A percentile compares a stretch with the other conserved stretches of the same genome.
Evolutionary conservation across 331 rosid genomes (phyloP).

Genomic region (Phaseolus coccineus): DNA sequence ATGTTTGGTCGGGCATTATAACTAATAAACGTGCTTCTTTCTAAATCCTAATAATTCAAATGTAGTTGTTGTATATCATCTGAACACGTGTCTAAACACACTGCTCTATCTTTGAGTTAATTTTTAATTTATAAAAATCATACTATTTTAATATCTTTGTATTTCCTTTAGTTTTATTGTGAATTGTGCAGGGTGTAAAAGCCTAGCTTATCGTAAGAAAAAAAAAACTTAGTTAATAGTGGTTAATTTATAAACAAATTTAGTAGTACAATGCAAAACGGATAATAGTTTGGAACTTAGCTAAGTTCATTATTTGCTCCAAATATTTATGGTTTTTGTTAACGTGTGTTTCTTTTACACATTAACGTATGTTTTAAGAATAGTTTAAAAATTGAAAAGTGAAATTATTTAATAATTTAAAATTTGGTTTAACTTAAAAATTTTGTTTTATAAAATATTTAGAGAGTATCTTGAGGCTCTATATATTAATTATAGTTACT

Average conservation of each 20-base stretch:
- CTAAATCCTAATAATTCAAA: not conserved
- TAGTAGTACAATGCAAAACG: too few species aligned
- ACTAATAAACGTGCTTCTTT: not conserved
- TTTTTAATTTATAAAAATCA: not conserved
- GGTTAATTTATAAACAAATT: too few species aligned
- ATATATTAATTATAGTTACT: not conserved
- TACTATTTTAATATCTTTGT: not conserved
- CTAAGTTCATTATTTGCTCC: too few species aligned
- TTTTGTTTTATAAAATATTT: not conserved
- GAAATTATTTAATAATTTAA: too few species aligned
- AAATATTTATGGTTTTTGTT: too few species aligned
- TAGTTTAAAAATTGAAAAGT: too few species aligned
- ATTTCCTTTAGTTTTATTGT: not conserved
- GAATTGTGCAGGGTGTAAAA: not conserved
- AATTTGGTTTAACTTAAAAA: too few species aligned
- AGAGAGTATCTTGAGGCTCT: not conserved
- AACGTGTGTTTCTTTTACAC: too few species aligned
- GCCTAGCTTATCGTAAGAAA: too few species aligned
- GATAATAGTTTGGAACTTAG: too few species aligned
- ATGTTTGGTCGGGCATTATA: not conserved
- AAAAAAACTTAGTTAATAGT: too few species aligned
- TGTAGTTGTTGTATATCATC: not conserved
- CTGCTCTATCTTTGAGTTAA: not conserved
- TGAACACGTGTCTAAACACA: not conserved
- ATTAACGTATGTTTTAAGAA: too few species aligned